A percentile compares a stretch with the other conserved stretches of the same genome.
These are phyloP conservation scores for Corylus americana DNA, from an alignment of 306 rosid genomes.

Conservation along the genomic window DNA sequence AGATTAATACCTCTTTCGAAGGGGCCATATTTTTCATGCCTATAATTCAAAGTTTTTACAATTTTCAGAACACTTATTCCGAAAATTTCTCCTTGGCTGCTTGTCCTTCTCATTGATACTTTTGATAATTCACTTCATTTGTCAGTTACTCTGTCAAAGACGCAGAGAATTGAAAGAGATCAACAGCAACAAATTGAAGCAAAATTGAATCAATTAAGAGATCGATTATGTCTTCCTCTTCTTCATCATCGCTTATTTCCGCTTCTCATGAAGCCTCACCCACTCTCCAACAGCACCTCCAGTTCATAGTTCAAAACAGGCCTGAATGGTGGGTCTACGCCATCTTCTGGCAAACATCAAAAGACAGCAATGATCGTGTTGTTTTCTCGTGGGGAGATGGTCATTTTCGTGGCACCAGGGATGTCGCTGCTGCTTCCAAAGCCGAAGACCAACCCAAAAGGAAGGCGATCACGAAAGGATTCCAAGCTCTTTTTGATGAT, in stretches of 20 bases:
- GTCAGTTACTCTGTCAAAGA: neutral
- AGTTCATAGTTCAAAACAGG: constrained; percentile 37
- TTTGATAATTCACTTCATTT: neutral
- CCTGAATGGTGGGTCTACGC: constrained; percentile 56
- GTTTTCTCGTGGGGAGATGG: constrained; percentile 44
- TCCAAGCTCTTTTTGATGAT: neutral
- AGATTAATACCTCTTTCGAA: neutral
- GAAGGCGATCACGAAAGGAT: neutral
- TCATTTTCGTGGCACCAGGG: constrained; percentile 29
- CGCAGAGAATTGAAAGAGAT: neutral
- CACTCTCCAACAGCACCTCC: constrained; percentile 43
- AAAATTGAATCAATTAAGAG: constrained; percentile 8
- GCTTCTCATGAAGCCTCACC: constrained; percentile 6
- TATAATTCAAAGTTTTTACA: too few relatives aligned
- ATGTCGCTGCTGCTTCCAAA: neutral
- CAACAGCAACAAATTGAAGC: neutral
- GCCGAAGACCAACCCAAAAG: neutral
- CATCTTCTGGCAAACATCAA: constrained; percentile 55
- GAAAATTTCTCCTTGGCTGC: neutral
- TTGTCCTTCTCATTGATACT: neutral
- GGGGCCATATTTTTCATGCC: neutral
- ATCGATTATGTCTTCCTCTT: constrained; percentile 15
- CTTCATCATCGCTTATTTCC: constrained; percentile 17
- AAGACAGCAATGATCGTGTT: constrained; percentile 5
- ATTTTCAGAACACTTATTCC: neutral